A percentile compares a stretch with the other conserved stretches of the same genome.
Conservation (phyloP, 192 early-diverging fungal genomes). For the Linnemannia schmuckeri region DNA sequence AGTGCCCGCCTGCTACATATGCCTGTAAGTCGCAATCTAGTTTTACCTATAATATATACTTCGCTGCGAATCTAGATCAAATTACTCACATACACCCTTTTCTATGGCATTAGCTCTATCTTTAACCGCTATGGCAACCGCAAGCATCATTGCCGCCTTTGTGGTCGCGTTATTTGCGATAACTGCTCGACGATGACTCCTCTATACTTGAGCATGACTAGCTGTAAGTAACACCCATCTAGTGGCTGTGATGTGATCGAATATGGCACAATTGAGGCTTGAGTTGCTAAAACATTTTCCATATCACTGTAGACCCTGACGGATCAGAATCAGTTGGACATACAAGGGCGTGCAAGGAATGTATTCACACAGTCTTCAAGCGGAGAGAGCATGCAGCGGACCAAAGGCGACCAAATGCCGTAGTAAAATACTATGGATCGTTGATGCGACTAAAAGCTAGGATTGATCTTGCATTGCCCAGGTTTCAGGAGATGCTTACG, state of each 20-base stretch:
- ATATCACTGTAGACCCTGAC: constrained; percentile 38
- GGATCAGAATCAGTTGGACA: constrained; percentile 66
- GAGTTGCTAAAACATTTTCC: constrained; percentile 9
- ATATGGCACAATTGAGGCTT: neutral
- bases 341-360: constrained; percentile 70
- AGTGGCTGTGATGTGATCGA: neutral
- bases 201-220: constrained; percentile 57
- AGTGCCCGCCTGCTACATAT: constrained; percentile 55
- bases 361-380: constrained; percentile 68
- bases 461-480: constrained; percentile 68
- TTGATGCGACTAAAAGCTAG: constrained; percentile 49
- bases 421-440: constrained; percentile 47
- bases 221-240: constrained; percentile 34
- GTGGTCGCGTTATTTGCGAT: constrained; percentile 75
- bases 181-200: constrained; percentile 68
- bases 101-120: constrained; percentile 26
- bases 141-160: constrained; percentile 80
- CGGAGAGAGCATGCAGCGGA: constrained; percentile 51
- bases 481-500: constrained; percentile 69
- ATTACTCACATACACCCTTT: neutral
- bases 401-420: constrained; percentile 36
- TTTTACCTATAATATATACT: neutral
- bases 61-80: neutral
- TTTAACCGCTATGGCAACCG: constrained; percentile 71
- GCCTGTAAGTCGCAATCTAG: constrained; percentile 47